These are phyloP conservation scores for Kazachstania taianensis DNA, from an alignment of 805 yeast genomes.

Conservation along the genomic window DNA sequence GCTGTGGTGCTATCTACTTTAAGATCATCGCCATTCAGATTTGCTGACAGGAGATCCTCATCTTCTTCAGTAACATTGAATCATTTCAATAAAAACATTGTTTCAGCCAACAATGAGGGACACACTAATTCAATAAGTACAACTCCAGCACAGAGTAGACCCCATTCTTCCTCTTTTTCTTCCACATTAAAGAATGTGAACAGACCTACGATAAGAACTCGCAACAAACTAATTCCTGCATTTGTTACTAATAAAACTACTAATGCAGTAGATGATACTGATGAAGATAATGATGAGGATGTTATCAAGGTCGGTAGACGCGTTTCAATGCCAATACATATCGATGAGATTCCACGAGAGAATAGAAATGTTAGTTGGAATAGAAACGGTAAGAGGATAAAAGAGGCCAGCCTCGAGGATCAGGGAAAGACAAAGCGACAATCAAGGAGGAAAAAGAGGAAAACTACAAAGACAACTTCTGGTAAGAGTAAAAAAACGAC, in stretches of 20 bases:
- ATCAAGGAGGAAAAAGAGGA: constrained; percentile 1
- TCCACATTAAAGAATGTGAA: constrained; percentile 10
- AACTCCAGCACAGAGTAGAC: constrained; percentile 14
- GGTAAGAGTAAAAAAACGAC: neutral
- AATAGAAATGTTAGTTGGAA: constrained; percentile 26
- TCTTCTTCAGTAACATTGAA: constrained; percentile 2
- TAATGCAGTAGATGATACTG: neutral
- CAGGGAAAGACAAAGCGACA: constrained; percentile 6
- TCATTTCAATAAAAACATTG: neutral
- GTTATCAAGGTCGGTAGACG: neutral
- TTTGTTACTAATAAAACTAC: neutral
- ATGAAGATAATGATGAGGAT: neutral
- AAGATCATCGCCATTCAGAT: constrained; percentile 27
- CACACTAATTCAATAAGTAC: neutral
- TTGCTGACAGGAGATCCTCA: constrained; percentile 12
- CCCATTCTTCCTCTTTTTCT: constrained; percentile 23
- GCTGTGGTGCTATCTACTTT: constrained; percentile 27
- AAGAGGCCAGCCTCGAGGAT: constrained; percentile 13
- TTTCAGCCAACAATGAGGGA: neutral
- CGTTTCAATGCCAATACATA: neutral
- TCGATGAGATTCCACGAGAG: neutral
- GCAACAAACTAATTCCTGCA: neutral
- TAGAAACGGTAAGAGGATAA: constrained; percentile 26
- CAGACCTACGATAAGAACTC: constrained; percentile 16
- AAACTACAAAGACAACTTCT: neutral